A percentile compares a stretch with the other conserved stretches of the same genome.
Conservation (phyloP, 2,329 filamentous ascomycete genomes). For the Nakataea oryzae region DNA sequence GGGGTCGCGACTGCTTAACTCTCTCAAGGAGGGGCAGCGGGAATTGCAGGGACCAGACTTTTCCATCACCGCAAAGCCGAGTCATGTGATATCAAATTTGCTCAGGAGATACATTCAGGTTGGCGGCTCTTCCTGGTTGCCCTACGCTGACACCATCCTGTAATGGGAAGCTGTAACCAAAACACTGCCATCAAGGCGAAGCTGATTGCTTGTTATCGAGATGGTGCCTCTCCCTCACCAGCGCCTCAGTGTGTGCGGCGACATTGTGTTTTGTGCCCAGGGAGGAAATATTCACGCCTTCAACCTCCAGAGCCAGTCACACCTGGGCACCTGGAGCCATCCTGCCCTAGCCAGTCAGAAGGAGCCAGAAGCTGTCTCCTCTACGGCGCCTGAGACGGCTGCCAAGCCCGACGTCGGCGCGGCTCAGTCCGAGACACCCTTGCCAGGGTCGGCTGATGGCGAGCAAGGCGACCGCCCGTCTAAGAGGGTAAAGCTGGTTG, state of each 20-base stretch:
- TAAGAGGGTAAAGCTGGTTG: slow-evolving; percentile 15
- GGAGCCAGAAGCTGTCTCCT: slow-evolving; percentile 5
- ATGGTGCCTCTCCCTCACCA: slow-evolving; percentile 53
- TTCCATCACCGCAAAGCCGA: background rate
- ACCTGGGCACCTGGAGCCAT: slow-evolving; percentile 53
- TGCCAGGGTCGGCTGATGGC: background rate
- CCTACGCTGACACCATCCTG: background rate
- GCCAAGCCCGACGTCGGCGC: slow-evolving; percentile 11
- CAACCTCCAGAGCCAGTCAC: slow-evolving; percentile 42
- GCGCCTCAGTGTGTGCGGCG: slow-evolving; percentile 41
- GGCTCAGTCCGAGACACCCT: slow-evolving; percentile 10
- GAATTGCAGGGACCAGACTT: background rate
- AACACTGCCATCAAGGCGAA: background rate
- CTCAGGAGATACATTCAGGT: background rate
- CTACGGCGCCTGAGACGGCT: background rate
- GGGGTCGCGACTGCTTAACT: no score
- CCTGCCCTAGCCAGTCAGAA: slow-evolving; percentile 19
- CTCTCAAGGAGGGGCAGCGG: background rate
- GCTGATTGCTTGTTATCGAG: background rate
- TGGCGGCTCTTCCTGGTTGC: background rate
- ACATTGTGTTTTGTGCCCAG: slow-evolving; percentile 61
- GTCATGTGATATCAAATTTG: slow-evolving; percentile 7
- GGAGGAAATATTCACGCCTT: slow-evolving; percentile 64
- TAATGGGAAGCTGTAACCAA: background rate
- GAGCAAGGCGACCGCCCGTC: slow-evolving; percentile 13